Percentiles rank a stretch among this genome's conserved stretches.
phyloP scores from a whole-genome alignment of 106 monocot genomes.

The Dendrobium nobile region DNA sequence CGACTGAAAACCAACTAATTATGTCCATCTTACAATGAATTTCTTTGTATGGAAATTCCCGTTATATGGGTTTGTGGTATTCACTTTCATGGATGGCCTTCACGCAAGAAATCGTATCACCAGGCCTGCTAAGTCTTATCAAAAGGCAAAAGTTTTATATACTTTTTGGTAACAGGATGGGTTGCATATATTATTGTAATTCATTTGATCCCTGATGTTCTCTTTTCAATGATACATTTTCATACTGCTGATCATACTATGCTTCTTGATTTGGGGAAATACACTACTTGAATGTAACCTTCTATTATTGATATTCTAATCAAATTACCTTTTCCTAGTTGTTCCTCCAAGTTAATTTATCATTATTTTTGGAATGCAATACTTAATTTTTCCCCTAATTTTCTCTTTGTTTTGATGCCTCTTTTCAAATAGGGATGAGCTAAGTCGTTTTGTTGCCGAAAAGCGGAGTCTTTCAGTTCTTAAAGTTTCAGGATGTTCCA shows the following conservation, averaged over 20 bases:
- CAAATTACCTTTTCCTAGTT: background rate
- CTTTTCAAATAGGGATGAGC: constrained; percentile 56
- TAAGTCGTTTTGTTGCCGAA: constrained; percentile 83
- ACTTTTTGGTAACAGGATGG: background rate
- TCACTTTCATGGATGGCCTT: background rate
- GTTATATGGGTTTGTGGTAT: background rate
- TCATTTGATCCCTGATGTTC: background rate
- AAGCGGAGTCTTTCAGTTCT: constrained; percentile 68
- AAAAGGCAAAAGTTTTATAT: background rate
- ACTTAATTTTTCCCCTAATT: background rate
- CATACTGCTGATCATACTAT: background rate
- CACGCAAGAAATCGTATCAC: background rate
- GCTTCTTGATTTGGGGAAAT: background rate
- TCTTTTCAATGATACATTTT: background rate
- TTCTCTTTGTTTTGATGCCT: background rate
- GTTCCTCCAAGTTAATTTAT: background rate
- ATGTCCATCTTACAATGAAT: background rate
- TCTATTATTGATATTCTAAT: background rate
- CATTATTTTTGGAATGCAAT: background rate
- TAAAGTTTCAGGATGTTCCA: constrained; percentile 73
- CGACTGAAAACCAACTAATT: background rate
- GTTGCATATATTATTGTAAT: background rate
- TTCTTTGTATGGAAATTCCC: background rate
- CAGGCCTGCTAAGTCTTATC: background rate
- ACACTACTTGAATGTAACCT: background rate